Conservation (phyloP, 2,329 filamentous ascomycete genomes). For the Aspergillus aculeatus region DNA sequence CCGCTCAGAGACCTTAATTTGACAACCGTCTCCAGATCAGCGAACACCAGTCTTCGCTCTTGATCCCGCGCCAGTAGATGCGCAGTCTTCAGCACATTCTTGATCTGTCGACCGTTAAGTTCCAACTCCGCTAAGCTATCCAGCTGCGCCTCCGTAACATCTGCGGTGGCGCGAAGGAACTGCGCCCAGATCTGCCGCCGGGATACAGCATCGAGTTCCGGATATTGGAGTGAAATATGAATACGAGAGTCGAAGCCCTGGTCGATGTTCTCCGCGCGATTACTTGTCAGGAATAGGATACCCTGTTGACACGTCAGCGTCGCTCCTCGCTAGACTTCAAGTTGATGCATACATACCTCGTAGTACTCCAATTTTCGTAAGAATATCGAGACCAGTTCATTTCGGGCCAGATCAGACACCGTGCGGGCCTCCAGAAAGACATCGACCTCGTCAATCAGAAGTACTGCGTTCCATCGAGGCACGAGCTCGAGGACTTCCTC, state of each 20-base stretch:
- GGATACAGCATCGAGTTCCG: constrained; percentile 37
- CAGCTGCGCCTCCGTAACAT: background rate
- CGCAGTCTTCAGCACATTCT: background rate
- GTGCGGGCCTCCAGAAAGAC: constrained; percentile 37
- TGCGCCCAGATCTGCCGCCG: constrained; percentile 47
- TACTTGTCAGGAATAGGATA: constrained; percentile 48
- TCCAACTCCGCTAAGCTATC: background rate
- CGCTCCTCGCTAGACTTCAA: no score
- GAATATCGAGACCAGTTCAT: constrained; percentile 46
- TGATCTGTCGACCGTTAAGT: background rate
- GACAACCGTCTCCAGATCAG: no score
- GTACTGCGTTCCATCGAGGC: constrained; percentile 52
- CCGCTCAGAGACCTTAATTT: no score
- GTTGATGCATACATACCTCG: constrained; percentile 22
- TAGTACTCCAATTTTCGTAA: constrained; percentile 32
- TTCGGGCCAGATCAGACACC: constrained; percentile 44
- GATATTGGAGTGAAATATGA: constrained; percentile 40
- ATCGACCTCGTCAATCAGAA: constrained; percentile 52
- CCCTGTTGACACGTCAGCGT: constrained; percentile 28
- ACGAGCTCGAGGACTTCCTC: constrained; percentile 50
- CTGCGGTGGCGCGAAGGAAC: constrained; percentile 33
- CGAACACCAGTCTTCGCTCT: no score
- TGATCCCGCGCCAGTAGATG: background rate
- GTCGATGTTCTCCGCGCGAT: constrained; percentile 47
- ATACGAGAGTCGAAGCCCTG: constrained; percentile 49